phyloP scores from a whole-genome alignment of 1,139 yeast genomes.

The Fermentozyma sake region DNA sequence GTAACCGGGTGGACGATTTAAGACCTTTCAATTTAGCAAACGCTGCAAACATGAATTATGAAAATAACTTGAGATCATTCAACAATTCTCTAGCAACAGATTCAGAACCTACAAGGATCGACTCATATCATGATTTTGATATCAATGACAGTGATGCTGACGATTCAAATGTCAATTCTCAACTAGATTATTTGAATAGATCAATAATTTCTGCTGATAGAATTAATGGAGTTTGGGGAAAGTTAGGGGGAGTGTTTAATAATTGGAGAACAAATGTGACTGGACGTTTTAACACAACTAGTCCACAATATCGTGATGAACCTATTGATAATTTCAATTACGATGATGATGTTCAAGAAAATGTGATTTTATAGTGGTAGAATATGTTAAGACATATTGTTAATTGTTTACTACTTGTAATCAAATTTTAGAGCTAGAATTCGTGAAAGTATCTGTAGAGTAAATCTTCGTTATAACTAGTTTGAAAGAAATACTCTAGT shows the following conservation, averaged over 20 bases:
- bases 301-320: constrained; percentile 11
- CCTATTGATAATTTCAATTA: constrained; percentile 21
- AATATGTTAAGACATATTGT: not conserved
- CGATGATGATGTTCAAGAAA: constrained; percentile 31
- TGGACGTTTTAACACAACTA: too few species aligned
- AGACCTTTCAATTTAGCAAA: constrained; percentile 27
- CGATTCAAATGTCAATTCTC: constrained; percentile 6
- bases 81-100: constrained; percentile 18
- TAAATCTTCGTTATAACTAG: too few species aligned
- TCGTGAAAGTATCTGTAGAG: too few species aligned
- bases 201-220: constrained; percentile 2
- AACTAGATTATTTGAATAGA: constrained; percentile 6
- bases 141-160: constrained; percentile 5
- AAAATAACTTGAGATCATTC: constrained; percentile 25
- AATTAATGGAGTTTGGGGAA: constrained; percentile 16
- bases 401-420: not conserved
- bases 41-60: constrained; percentile 32
- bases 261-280: too few species aligned
- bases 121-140: constrained; percentile 4
- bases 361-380: constrained; percentile 10
- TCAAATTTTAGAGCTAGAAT: too few species aligned
- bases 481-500: too few species aligned
- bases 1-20: constrained; percentile 13
- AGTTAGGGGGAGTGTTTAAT: constrained; percentile 25
- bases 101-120: too few species aligned